These are phyloP conservation scores for Ceratocystis variospora DNA, from an alignment of 2,329 filamentous ascomycete species.

Conservation along the genomic window DNA sequence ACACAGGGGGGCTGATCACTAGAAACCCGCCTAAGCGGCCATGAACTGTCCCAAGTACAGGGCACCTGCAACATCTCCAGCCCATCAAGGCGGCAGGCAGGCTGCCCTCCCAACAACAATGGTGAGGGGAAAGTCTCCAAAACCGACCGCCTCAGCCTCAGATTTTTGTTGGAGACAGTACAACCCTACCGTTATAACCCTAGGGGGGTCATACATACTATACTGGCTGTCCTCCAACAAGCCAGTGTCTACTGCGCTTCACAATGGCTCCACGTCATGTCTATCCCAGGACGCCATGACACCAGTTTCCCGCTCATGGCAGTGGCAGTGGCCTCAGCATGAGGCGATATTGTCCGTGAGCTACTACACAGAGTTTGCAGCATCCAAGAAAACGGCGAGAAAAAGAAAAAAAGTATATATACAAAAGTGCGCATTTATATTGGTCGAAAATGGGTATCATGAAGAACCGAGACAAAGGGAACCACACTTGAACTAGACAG, in stretches of 20 bases:
- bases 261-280: neutral
- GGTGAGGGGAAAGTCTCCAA: no score
- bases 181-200: neutral
- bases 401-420: no score
- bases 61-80: no score
- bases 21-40: no score
- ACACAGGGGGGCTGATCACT: no score
- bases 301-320: neutral
- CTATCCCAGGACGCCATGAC: neutral
- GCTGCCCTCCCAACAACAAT: no score
- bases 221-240: neutral
- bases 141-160: neutral
- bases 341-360: neutral
- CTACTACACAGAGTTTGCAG: no score
- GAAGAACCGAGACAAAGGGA: neutral
- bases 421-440: neutral
- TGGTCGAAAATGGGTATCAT: constrained; percentile 5
- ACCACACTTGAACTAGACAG: neutral
- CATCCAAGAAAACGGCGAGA: no score
- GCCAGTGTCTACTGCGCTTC: neutral
- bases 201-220: neutral
- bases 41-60: no score
- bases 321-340: neutral
- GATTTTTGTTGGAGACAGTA: neutral
- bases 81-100: no score